Evolutionary conservation across 345 rosid species (phyloP), one percentile per base, ranked within the genome.

Genomic region (Eutrema heterophyllum): DNA sequence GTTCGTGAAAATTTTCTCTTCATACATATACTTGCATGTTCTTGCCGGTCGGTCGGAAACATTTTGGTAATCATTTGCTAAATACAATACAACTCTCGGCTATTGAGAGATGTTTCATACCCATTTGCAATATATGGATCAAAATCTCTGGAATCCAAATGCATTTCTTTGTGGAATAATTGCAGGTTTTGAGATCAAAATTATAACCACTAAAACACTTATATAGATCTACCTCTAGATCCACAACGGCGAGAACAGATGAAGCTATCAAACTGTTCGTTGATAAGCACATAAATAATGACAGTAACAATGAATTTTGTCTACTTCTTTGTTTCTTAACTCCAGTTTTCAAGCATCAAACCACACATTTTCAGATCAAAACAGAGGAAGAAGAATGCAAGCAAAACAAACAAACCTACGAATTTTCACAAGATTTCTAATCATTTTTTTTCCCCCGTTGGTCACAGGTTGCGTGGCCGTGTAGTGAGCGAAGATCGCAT

Each of bases 401-500:
- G 29, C 61, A 33, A 57, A 63, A 45, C 46, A 21, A 71, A 52
- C 48, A 64, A 72, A 21, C 32, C 16, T 32, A 67, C 18, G 3
- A 4, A 32, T 15, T 10, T 51, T 38, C 18, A 18, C 36, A 74
- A 52, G 44, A 32, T 36, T 52, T 68, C 4, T 33, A 60, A 50
- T 74, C 46, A 15, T 9, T 41, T 18, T 52, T 27, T 32, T 13
- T 7, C 1, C 1, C 1, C n/a, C 16, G 12, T 9, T n/a, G 52
- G 63, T 75, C 68, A 76, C 70, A 46, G 54, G 53, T 77, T 78
- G 10, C 59, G 77, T 56, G 88, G 79, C 80, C 90, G 81, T 15
- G 99, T 89, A 36, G 96, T 92, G 57, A 95, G 97, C 0, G 96
- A 92, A 14, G 97, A 86, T 50, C 96, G 83, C 97, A 92, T 92